phyloP scores from a whole-genome alignment of 1,139 yeast species.

The Pneumocystis jirovecii region DNA sequence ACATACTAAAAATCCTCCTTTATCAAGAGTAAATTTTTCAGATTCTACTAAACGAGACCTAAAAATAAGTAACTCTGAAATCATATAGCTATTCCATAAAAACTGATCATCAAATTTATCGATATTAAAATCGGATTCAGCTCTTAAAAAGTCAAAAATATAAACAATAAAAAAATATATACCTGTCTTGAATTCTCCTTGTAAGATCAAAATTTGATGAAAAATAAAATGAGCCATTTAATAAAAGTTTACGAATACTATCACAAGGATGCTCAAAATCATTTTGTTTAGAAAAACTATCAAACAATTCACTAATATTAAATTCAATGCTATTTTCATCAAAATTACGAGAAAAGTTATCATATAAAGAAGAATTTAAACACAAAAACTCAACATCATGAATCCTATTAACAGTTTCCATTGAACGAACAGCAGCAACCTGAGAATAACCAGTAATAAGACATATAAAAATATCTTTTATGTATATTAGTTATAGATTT shows the following conservation, averaged over 20 bases:
- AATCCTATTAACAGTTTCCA: conserved; percentile 68
- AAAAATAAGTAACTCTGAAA: conserved; percentile 65
- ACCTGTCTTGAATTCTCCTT: conserved; percentile 49
- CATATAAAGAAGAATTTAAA: conserved; percentile 61
- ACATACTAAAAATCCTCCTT: conserved; percentile 45
- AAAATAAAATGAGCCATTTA: conserved; percentile 83
- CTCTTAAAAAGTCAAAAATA: background rate
- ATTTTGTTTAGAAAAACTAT: conserved; percentile 4
- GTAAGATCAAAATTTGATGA: conserved; percentile 88
- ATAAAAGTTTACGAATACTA: conserved; percentile 57
- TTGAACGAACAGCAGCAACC: conserved; percentile 56
- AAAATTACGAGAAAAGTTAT: conserved; percentile 49
- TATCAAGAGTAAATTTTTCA: conserved; percentile 37
- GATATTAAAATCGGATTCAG: conserved; percentile 14
- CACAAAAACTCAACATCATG: conserved; percentile 76
- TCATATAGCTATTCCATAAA: conserved; percentile 94
- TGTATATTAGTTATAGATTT: conserved; percentile 19
- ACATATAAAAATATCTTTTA: conserved; percentile 49
- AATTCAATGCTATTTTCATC: conserved; percentile 19
- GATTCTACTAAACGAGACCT: conserved; percentile 51
- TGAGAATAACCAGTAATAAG: conserved; percentile 59
- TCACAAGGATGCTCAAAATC: conserved; percentile 64
- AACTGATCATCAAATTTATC: conserved; percentile 57
- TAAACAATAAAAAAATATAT: conserved; percentile 5
- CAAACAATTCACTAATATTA: conserved; percentile 8